A percentile compares a stretch with the other conserved stretches of the same genome.
These are phyloP conservation scores for Dentiscutata heterogama DNA, from an alignment of 371 early-diverging fungal species.

Conservation along the genomic window DNA sequence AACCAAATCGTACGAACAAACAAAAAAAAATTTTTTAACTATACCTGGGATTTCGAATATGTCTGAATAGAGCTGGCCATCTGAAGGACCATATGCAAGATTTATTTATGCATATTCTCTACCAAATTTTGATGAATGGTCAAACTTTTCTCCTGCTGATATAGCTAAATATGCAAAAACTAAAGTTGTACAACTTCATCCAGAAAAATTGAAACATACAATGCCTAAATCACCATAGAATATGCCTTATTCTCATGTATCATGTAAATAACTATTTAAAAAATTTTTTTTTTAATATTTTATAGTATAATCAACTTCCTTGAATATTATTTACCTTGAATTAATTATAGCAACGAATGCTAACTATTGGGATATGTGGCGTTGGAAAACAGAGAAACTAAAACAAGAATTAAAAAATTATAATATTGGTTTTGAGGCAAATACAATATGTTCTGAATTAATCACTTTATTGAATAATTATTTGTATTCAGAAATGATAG, in stretches of 20 bases:
- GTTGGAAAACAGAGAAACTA: not conserved
- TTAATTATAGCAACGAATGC: not conserved
- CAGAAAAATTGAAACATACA: not conserved
- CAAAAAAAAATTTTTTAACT: not conserved
- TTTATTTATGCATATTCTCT: not conserved
- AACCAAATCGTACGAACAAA: not conserved
- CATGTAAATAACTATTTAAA: not conserved
- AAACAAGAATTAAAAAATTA: not conserved
- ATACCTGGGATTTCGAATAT: not conserved
- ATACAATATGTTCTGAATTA: not conserved
- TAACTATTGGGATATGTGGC: not conserved
- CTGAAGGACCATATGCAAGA: not conserved
- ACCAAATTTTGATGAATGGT: not conserved
- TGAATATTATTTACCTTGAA: no score
- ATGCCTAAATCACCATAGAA: not conserved
- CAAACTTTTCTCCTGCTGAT: not conserved
- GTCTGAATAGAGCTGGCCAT: not conserved
- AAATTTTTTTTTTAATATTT: no score
- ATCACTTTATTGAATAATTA: not conserved
- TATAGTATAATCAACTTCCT: no score
- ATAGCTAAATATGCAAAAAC: not conserved
- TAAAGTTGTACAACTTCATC: not conserved
- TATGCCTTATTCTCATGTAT: not conserved
- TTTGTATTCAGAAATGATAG: no score
- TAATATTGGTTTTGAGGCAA: not conserved